phyloP scores from a whole-genome alignment of 306 rosid species.

The Vachellia collinsii region DNA sequence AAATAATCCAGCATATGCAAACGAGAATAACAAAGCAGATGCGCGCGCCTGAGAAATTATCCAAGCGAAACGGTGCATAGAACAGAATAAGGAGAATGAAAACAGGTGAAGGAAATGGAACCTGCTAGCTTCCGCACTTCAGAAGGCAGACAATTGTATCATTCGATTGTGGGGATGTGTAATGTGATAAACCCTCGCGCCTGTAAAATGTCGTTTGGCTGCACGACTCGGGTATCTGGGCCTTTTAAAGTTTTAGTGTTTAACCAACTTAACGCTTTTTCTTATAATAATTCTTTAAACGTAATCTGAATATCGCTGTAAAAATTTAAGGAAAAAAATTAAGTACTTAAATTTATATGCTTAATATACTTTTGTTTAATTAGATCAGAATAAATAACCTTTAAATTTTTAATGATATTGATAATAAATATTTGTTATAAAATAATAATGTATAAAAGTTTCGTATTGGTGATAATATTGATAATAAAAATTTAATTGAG shows the following conservation, averaged over 20 bases:
- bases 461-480: too few relatives aligned
- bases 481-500: too few relatives aligned
- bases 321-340: too few relatives aligned
- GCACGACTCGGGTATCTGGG: neutral
- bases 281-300: too few relatives aligned
- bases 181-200: slow-evolving; percentile 45
- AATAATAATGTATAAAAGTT: too few relatives aligned
- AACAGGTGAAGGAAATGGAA: slow-evolving; percentile 10
- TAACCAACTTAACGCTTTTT: neutral
- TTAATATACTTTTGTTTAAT: too few relatives aligned
- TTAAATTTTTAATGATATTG: too few relatives aligned
- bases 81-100: slow-evolving; percentile 5
- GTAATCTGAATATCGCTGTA: neutral
- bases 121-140: slow-evolving; percentile 35
- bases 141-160: slow-evolving; percentile 31
- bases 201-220: slow-evolving; percentile 36
- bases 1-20: neutral
- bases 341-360: too few relatives aligned
- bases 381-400: too few relatives aligned
- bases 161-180: neutral
- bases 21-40: slow-evolving; percentile 21
- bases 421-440: too few relatives aligned
- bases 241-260: neutral
- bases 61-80: neutral
- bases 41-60: neutral